Evolutionary conservation across 2,329 filamentous ascomycete genomes (phyloP), one percentile per base, ranked within the genome.

Genomic region (Neonectria magnoliae): DNA sequence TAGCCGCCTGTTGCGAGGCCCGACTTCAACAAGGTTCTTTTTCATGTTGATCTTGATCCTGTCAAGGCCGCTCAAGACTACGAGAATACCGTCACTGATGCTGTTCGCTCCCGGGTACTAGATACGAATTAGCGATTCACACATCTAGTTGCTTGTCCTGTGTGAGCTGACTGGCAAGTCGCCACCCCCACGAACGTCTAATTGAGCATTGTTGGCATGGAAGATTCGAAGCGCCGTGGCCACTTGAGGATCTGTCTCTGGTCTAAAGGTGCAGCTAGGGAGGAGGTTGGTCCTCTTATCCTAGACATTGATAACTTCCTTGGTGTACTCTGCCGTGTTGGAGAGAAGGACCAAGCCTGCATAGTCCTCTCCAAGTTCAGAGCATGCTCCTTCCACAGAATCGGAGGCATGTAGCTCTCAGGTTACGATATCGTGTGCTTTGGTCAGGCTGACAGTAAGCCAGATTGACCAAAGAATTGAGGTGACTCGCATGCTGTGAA

Each of bases 1-100:
- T 3, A 62, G 63, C 76, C 76, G 77, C 42, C 22, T 45, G n/a
- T 45, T 45, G 18, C 42, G 18, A 22, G 42, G 18, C 10, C 42
- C 20, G 18, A 45, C 42, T 13, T 45, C 20, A 13, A 45, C 42
- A 6, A 20, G 5, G 18, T 13, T 22, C 11, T 20, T 45, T 13
- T 45, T 45, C 1, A 18, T 11, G 11, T 45, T 13, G 9, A 45
- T 18, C 5, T 22, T 45, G 42, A 25, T 14, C 42, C 25, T 22
- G 9, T 45, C 25, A 14, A 45, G 42, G 20, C 42, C 42, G 18
- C 42, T 14, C 42, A 45, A 45, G 18, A 25, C 42, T n/a, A 45
- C 11, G 9, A 45, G n/a, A 22, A 45, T 20, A 5, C 42, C 42
- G 20, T 45, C 42, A 6, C 13, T 45, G 42, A 45, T 45, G 18